A percentile compares a stretch with the other conserved stretches of the same genome.
phyloP scores from a whole-genome alignment of 805 yeast genomes.

The Nakazawaea wickerhamii region DNA sequence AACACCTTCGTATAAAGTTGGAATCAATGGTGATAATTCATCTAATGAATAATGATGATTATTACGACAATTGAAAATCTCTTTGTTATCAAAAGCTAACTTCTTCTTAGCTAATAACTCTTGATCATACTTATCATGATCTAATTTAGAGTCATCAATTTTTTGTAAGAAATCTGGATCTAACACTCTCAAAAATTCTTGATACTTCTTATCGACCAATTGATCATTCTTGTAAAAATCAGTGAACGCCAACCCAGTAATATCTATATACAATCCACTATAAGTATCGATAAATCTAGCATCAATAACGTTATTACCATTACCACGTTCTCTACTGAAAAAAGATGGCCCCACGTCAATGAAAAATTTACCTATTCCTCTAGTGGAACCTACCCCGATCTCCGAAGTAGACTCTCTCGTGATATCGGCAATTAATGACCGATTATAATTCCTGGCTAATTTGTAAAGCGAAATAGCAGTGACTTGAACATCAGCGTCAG shows the following conservation, averaged over 20 bases:
- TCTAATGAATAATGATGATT: slow-evolving; percentile 41
- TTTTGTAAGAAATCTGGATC: slow-evolving; percentile 17
- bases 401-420: not conserved
- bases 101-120: slow-evolving; percentile 12
- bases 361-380: slow-evolving; percentile 49
- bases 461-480: slow-evolving; percentile 41
- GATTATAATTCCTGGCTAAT: slow-evolving; percentile 43
- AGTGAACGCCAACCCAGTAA: slow-evolving; percentile 52
- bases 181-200: slow-evolving; percentile 13
- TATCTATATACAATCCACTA: slow-evolving; percentile 61
- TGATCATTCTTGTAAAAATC: slow-evolving; percentile 20
- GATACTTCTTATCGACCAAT: slow-evolving; percentile 10
- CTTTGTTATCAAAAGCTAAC: slow-evolving; percentile 19
- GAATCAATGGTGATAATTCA: slow-evolving; percentile 44
- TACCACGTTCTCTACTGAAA: slow-evolving; percentile 44
- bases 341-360: slow-evolving; percentile 43
- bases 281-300: slow-evolving; percentile 62
- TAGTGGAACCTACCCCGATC: slow-evolving; percentile 11
- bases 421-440: slow-evolving; percentile 41
- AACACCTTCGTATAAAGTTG: slow-evolving; percentile 50
- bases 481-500: slow-evolving; percentile 61
- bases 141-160: slow-evolving; percentile 12
- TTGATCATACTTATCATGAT: slow-evolving; percentile 16
- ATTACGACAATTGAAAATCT: slow-evolving; percentile 47
- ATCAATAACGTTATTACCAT: slow-evolving; percentile 54